phyloP scores from a whole-genome alignment of 768 basidiomycete genomes.

The Tephrocybe sp. region DNA sequence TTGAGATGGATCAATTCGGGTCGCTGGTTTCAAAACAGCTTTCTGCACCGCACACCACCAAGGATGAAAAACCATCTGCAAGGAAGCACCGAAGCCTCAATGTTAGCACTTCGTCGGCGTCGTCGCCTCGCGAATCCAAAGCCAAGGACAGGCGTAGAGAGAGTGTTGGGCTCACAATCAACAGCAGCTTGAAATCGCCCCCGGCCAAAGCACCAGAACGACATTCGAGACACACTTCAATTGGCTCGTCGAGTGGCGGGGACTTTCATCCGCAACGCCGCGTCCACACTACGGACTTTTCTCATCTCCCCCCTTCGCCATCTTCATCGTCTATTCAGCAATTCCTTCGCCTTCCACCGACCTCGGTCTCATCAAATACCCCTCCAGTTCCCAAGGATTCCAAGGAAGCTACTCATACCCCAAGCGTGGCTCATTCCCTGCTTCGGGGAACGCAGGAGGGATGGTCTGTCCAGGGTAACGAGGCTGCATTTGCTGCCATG shows the following conservation, averaged over 20 bases:
- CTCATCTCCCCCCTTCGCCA: constrained; percentile 88
- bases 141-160: constrained; percentile 57
- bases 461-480: constrained; percentile 86
- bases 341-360: constrained; percentile 61
- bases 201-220: constrained; percentile 34
- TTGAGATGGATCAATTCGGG: constrained; percentile 75
- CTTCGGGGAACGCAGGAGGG: constrained; percentile 88
- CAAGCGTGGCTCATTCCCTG: constrained; percentile 81
- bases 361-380: constrained; percentile 37
- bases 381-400: constrained; percentile 40
- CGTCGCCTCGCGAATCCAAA: constrained; percentile 40
- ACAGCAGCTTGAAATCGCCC: constrained; percentile 35
- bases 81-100: constrained; percentile 78
- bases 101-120: constrained; percentile 41
- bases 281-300: constrained; percentile 74
- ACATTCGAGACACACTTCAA: constrained; percentile 69
- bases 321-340: constrained; percentile 89
- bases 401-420: constrained; percentile 43
- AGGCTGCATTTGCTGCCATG: constrained; percentile 86
- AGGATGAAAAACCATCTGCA: constrained; percentile 50
- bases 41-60: constrained; percentile 28
- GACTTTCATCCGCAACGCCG: constrained; percentile 56
- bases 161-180: constrained; percentile 46
- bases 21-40: constrained; percentile 58
- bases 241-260: constrained; percentile 59